These are phyloP conservation scores for Chalciporus pseudorubinellus DNA, from an alignment of 768 basidiomycete genomes.

Conservation along the genomic window DNA sequence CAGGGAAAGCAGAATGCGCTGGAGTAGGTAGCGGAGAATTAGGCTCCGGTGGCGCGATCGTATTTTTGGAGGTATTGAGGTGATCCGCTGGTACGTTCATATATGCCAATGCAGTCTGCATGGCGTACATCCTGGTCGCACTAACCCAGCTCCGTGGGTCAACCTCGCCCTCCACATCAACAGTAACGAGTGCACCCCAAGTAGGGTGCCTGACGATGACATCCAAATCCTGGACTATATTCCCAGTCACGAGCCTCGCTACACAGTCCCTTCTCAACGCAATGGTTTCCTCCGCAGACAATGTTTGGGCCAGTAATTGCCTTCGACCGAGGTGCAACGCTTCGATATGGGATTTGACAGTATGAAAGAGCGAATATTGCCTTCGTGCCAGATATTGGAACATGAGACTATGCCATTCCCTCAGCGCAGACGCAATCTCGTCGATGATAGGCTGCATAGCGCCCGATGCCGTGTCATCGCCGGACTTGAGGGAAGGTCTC, in stretches of 20 bases:
- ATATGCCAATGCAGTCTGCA: conserved; percentile 83
- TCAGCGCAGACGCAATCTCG: conserved; percentile 93
- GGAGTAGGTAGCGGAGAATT: conserved; percentile 50
- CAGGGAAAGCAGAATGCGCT: conserved; percentile 71
- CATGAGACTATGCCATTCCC: conserved; percentile 94
- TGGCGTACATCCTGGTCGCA: conserved; percentile 86
- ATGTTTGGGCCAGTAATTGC: conserved; percentile 83
- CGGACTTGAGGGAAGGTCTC: conserved; percentile 90
- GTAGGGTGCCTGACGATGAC: conserved; percentile 95
- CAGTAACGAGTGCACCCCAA: conserved; percentile 85
- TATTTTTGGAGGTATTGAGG: conserved; percentile 32
- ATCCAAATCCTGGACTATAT: conserved; percentile 88
- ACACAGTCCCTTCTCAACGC: conserved; percentile 86
- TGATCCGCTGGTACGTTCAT: conserved; percentile 50
- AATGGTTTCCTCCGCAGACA: conserved; percentile 83
- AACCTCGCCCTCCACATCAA: conserved; percentile 83
- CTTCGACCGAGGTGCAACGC: conserved; percentile 87
- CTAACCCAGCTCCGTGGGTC: conserved; percentile 85
- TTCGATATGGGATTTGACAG: conserved; percentile 87
- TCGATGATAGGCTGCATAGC: conserved; percentile 87
- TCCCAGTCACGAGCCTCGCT: conserved; percentile 80
- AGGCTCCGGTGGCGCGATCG: conserved; percentile 47
- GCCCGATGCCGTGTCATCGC: conserved; percentile 89
- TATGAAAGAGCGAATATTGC: conserved; percentile 86
- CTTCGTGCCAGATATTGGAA: conserved; percentile 87